These are phyloP conservation scores for Ogataea wickerhamii DNA, from an alignment of 805 yeast species.

Conservation along the genomic window DNA sequence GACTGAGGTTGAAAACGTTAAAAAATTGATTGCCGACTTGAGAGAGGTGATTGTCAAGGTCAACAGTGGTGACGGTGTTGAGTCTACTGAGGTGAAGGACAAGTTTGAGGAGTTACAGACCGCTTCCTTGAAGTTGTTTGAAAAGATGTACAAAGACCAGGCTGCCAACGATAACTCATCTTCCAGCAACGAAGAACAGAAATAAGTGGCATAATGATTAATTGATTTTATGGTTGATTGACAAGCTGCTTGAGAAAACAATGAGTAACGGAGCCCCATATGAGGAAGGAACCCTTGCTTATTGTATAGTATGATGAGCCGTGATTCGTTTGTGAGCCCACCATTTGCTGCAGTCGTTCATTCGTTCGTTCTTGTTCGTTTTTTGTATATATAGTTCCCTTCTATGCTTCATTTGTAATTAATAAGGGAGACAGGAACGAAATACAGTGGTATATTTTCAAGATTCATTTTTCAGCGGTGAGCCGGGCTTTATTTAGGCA, in stretches of 20 bases:
- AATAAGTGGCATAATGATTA: slow-evolving; percentile 8
- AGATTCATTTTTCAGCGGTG: slow-evolving; percentile 1
- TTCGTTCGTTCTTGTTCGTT: slow-evolving; percentile 3
- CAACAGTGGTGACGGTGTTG: slow-evolving; percentile 48
- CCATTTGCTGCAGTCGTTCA: too few species aligned
- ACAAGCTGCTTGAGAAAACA: background rate
- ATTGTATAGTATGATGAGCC: too few species aligned
- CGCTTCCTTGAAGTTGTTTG: slow-evolving; percentile 72
- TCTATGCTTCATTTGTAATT: slow-evolving; percentile 4
- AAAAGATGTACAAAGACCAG: slow-evolving; percentile 54
- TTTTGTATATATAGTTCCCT: slow-evolving; percentile 3
- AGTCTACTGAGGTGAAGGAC: slow-evolving; percentile 56
- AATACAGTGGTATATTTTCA: background rate
- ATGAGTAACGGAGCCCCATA: too few species aligned
- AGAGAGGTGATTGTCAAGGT: slow-evolving; percentile 65
- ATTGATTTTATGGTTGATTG: background rate
- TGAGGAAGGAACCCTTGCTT: too few species aligned
- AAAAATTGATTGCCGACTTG: slow-evolving; percentile 52
- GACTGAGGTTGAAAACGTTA: slow-evolving; percentile 45
- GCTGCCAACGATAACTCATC: slow-evolving; percentile 14
- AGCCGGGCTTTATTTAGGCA: slow-evolving; percentile 10
- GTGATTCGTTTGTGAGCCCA: too few species aligned
- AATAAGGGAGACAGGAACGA: slow-evolving; percentile 4
- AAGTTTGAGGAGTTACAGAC: slow-evolving; percentile 74
- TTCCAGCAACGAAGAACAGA: slow-evolving; percentile 15